Evolutionary conservation across 1,139 yeast genomes (phyloP).

Genomic region (Yamadazyma membranifaciens): DNA sequence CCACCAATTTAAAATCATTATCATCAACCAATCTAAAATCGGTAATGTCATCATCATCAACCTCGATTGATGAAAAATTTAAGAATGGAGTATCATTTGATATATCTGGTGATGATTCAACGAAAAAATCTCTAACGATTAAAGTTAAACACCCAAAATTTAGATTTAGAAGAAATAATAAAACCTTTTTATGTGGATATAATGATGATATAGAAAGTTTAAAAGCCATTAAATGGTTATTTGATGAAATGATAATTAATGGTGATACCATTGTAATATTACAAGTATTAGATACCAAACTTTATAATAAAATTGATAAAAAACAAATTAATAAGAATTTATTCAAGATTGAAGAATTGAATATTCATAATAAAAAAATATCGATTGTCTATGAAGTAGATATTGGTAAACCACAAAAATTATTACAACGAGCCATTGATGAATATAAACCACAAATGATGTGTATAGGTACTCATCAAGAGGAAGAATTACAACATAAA

Average conservation of each 20-base stretch:
- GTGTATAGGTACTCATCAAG: constrained; percentile 60
- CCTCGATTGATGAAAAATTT: constrained; percentile 11
- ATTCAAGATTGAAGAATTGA: constrained; percentile 44
- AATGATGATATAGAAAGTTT: constrained; percentile 57
- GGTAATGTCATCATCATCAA: constrained; percentile 3
- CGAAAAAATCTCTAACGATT: constrained; percentile 48
- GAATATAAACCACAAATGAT: constrained; percentile 67
- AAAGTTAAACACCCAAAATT: constrained; percentile 58
- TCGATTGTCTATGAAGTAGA: constrained; percentile 59
- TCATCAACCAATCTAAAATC: background rate
- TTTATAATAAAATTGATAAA: constrained; percentile 26
- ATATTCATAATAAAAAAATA: constrained; percentile 46
- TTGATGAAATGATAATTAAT: constrained; percentile 60
- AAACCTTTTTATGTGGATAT: constrained; percentile 63
- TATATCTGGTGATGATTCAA: constrained; percentile 38
- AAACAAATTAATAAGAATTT: constrained; percentile 33
- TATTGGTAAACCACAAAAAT: constrained; percentile 59
- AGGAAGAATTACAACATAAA: constrained; percentile 41
- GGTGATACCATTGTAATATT: constrained; percentile 66
- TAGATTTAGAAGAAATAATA: constrained; percentile 52
- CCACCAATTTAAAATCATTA: constrained; percentile 12
- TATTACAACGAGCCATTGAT: constrained; percentile 52
- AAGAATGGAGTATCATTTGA: constrained; percentile 51
- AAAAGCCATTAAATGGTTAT: constrained; percentile 63
- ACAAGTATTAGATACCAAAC: constrained; percentile 54